phyloP scores from a whole-genome alignment of 208 protist species.

The Trypanosoma cruzi region DNA sequence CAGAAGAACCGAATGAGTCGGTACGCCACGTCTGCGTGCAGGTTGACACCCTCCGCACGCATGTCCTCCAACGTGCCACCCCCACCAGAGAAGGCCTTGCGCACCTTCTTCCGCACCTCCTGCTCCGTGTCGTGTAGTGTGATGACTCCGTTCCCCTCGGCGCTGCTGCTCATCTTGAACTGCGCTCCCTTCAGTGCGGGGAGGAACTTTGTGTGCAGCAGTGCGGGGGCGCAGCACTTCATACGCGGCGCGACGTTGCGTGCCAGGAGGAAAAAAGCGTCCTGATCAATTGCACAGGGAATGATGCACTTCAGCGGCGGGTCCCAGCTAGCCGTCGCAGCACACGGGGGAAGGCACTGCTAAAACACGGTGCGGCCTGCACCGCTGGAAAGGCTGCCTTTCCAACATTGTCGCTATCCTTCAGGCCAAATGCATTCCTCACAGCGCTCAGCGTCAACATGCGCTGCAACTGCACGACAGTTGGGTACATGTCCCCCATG shows the following conservation, averaged over 20 bases:
- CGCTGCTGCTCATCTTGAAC: slow-evolving; percentile 98
- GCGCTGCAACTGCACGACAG: slow-evolving; percentile 94
- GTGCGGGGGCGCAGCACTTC: slow-evolving; percentile 91
- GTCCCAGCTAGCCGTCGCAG: slow-evolving; percentile 48
- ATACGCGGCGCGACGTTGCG: slow-evolving; percentile 95
- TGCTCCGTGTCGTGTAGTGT: slow-evolving; percentile 96
- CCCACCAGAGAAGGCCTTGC: slow-evolving; percentile 98
- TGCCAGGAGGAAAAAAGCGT: slow-evolving; percentile 99
- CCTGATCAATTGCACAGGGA: slow-evolving; percentile 97
- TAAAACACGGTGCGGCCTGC: slow-evolving; percentile 97
- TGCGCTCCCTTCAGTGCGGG: slow-evolving; percentile 95
- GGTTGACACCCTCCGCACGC: slow-evolving; percentile 89
- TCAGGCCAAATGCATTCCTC: slow-evolving; percentile 95
- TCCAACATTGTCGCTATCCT: slow-evolving; percentile 92
- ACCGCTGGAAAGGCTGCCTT: slow-evolving; percentile 97
- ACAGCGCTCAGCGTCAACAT: slow-evolving; percentile 92
- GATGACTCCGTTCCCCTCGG: slow-evolving; percentile 89
- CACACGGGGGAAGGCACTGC: slow-evolving; percentile 93
- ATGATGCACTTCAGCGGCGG: slow-evolving; percentile 96
- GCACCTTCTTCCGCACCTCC: slow-evolving; percentile 95
- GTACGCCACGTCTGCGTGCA: slow-evolving; percentile 96
- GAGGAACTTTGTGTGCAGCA: slow-evolving; percentile 98
- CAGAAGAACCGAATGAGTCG: slow-evolving; percentile 97
- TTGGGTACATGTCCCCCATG: slow-evolving; percentile 96
- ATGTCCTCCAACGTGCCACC: slow-evolving; percentile 96